Conservation (phyloP, 805 yeast species). For the Candida mattraensis region DNA sequence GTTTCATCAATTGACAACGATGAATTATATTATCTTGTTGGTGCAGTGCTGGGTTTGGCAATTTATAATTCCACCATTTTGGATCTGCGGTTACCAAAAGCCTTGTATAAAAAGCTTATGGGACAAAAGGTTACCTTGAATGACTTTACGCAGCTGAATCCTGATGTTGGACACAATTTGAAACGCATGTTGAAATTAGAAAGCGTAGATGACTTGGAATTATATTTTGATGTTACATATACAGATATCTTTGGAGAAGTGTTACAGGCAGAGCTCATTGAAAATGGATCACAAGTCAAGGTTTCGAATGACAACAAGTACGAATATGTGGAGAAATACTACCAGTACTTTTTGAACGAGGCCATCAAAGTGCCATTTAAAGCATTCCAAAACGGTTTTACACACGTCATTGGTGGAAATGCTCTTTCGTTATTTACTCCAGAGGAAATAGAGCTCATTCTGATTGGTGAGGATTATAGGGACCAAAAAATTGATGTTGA, state of each 20-base stretch:
- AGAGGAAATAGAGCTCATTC: constrained; percentile 73
- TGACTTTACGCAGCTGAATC: constrained; percentile 70
- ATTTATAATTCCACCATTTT: constrained; percentile 86
- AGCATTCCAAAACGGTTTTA: constrained; percentile 70
- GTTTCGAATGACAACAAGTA: constrained; percentile 63
- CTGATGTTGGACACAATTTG: constrained; percentile 59
- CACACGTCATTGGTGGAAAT: constrained; percentile 73
- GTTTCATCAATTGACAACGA: constrained; percentile 42
- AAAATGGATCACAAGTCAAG: constrained; percentile 51
- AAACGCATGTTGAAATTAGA: constrained; percentile 44
- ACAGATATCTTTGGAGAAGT: constrained; percentile 46
- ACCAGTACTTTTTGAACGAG: constrained; percentile 57
- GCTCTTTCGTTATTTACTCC: constrained; percentile 79
- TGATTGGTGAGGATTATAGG: constrained; percentile 68
- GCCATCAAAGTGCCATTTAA: constrained; percentile 53
- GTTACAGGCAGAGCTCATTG: constrained; percentile 50
- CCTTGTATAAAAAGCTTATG: constrained; percentile 73
- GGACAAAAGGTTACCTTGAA: constrained; percentile 52
- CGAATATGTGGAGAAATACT: constrained; percentile 62
- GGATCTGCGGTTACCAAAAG: constrained; percentile 74
- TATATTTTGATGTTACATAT: constrained; percentile 62
- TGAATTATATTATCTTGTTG: constrained; percentile 73
- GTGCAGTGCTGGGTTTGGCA: constrained; percentile 86
- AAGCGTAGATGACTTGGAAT: constrained; percentile 47
- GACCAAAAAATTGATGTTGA: constrained; percentile 58